Evolutionary conservation across 2,329 filamentous ascomycete species (phyloP).

Genomic region (Coniochaeta sp.): DNA sequence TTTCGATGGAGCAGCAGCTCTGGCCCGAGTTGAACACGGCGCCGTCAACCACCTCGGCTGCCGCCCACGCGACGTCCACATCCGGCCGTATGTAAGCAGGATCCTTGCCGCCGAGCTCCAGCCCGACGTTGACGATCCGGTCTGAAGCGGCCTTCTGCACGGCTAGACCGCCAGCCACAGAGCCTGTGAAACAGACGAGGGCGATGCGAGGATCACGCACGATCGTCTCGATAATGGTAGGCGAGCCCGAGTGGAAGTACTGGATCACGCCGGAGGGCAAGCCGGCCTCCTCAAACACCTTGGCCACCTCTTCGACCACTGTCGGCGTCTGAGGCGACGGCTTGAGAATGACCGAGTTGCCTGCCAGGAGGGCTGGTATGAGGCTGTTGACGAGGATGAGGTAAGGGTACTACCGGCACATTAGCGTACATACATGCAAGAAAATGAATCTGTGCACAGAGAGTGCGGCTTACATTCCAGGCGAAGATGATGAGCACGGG

Average conservation of each 20-base stretch:
- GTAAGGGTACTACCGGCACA: conserved; percentile 70
- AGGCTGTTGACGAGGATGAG: conserved; percentile 88
- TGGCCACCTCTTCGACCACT: conserved; percentile 74
- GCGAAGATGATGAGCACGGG: conserved; percentile 86
- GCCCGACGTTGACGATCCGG: conserved; percentile 75
- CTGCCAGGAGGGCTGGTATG: conserved; percentile 82
- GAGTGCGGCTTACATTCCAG: conserved; percentile 69
- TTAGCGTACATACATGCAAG: background rate
- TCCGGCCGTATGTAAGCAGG: conserved; percentile 83
- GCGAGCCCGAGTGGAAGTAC: conserved; percentile 84
- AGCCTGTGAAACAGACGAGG: conserved; percentile 88
- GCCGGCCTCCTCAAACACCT: conserved; percentile 72
- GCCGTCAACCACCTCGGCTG: conserved; percentile 90
- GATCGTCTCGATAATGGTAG: conserved; percentile 67
- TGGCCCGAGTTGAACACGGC: conserved; percentile 98
- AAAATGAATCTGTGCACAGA: too few species aligned
- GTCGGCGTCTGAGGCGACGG: conserved; percentile 93
- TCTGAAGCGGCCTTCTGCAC: conserved; percentile 81
- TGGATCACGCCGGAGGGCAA: conserved; percentile 80
- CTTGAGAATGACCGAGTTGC: conserved; percentile 89
- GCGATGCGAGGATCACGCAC: conserved; percentile 70
- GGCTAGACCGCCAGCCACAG: conserved; percentile 77
- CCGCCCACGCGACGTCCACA: conserved; percentile 84
- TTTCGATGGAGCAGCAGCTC: conserved; percentile 89
- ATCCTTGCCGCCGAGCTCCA: conserved; percentile 93